These are phyloP conservation scores for Candida tunisiensis DNA, from an alignment of 1,139 yeast genomes.

Conservation along the genomic window DNA sequence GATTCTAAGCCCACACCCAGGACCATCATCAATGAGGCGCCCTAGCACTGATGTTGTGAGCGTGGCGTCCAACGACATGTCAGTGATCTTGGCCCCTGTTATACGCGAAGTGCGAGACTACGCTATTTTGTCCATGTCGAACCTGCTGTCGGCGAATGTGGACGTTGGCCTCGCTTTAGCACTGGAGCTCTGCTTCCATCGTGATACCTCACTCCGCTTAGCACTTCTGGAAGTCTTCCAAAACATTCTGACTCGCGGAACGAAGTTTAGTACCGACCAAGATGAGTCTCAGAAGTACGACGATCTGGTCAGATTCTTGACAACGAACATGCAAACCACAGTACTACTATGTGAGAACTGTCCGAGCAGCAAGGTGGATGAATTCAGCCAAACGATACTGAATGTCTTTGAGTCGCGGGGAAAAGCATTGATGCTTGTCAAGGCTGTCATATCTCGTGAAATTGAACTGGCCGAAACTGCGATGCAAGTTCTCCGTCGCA, in stretches of 20 bases:
- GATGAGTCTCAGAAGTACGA: constrained; percentile 14
- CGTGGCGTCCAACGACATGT: not conserved
- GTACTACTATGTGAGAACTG: constrained; percentile 21
- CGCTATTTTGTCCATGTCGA: constrained; percentile 52
- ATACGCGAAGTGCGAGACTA: constrained; percentile 41
- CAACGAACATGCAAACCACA: constrained; percentile 7
- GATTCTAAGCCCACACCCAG: too few relatives aligned
- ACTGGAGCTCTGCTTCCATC: constrained; percentile 63
- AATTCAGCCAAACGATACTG: constrained; percentile 53
- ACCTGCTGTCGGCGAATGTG: constrained; percentile 52
- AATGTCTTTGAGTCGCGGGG: constrained; percentile 40
- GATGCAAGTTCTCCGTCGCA: constrained; percentile 61
- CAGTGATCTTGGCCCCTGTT: constrained; percentile 21
- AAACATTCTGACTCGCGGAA: constrained; percentile 36
- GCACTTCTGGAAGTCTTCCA: constrained; percentile 68
- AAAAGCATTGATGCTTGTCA: constrained; percentile 37
- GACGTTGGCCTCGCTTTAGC: constrained; percentile 68
- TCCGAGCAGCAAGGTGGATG: constrained; percentile 56
- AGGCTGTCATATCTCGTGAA: constrained; percentile 43
- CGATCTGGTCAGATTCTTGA: constrained; percentile 15
- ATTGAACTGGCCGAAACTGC: constrained; percentile 42
- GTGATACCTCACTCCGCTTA: constrained; percentile 43
- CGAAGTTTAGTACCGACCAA: constrained; percentile 5
- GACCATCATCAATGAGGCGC: too few relatives aligned
- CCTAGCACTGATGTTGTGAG: too few relatives aligned